These are phyloP conservation scores for Aureoboletus auriporus DNA, from an alignment of 768 basidiomycete species.

Conservation along the genomic window DNA sequence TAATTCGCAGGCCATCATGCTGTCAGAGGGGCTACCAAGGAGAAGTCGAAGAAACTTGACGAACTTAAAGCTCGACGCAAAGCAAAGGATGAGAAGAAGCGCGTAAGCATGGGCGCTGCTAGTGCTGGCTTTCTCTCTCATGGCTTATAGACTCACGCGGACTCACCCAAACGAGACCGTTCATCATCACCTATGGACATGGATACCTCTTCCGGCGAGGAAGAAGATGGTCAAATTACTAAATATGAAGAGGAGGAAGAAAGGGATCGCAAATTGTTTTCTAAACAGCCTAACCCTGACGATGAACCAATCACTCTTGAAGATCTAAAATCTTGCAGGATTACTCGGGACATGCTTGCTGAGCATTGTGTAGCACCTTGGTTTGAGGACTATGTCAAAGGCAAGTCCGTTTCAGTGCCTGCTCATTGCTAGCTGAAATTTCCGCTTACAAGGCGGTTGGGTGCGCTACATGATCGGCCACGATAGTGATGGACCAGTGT, in stretches of 20 bases:
- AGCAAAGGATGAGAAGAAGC: conserved; percentile 85
- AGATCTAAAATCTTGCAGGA: conserved; percentile 57
- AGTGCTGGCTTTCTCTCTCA: conserved; percentile 7
- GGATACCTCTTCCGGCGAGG: conserved; percentile 77
- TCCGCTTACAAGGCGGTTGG: conserved; percentile 58
- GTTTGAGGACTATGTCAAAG: conserved; percentile 81
- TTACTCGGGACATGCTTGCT: conserved; percentile 69
- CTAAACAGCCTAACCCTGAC: conserved; percentile 37
- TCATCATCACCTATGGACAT: conserved; percentile 83
- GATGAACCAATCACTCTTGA: conserved; percentile 48
- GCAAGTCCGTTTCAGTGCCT: conserved; percentile 35
- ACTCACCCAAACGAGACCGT: conserved; percentile 64
- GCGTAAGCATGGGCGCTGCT: conserved; percentile 43
- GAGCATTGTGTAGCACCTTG: conserved; percentile 73
- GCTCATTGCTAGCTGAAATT: conserved; percentile 6
- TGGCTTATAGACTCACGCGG: conserved; percentile 38
- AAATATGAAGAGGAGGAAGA: conserved; percentile 74
- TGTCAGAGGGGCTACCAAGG: conserved; percentile 69
- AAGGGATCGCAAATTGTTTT: conserved; percentile 49
- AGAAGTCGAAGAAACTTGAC: conserved; percentile 73
- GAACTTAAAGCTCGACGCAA: conserved; percentile 84
- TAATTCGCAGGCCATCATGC: conserved; percentile 62
- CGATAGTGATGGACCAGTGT: conserved; percentile 55
- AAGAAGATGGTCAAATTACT: conserved; percentile 72
- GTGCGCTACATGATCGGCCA: conserved; percentile 79